phyloP scores from a whole-genome alignment of 140 eudicot species.

The Senecio squalidus region DNA sequence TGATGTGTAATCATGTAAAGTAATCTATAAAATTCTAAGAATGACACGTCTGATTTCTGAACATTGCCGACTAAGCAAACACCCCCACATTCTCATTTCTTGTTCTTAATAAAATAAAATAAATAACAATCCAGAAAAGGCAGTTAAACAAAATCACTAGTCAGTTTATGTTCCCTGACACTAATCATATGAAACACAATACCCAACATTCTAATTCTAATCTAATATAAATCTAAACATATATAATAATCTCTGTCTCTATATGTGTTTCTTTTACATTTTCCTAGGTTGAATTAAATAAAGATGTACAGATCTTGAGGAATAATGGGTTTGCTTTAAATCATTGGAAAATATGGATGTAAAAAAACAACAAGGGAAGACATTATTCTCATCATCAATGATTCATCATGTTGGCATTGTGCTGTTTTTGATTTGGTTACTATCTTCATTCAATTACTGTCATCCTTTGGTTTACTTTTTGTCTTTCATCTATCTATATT shows the following conservation, averaged over 20 bases:
- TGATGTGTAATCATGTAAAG: too few relatives aligned
- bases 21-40: neutral
- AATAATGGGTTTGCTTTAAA: slow-evolving; percentile 12
- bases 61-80: slow-evolving; percentile 23
- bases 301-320: too few relatives aligned
- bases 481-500: slow-evolving; percentile 62
- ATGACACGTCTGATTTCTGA: slow-evolving; percentile 19
- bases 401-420: slow-evolving; percentile 78
- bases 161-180: too few relatives aligned
- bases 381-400: too few relatives aligned
- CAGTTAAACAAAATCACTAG: too few relatives aligned
- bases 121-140: too few relatives aligned
- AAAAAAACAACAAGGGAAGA: too few relatives aligned
- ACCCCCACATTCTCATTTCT: too few relatives aligned
- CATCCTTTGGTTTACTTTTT: slow-evolving; percentile 62
- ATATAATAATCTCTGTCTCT: slow-evolving; percentile 13
- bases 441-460: slow-evolving; percentile 50
- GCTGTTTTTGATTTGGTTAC: slow-evolving; percentile 58
- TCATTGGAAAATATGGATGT: too few relatives aligned
- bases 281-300: neutral
- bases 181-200: too few relatives aligned
- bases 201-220: slow-evolving; percentile 13
- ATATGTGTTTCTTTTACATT: slow-evolving; percentile 12
- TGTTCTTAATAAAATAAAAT: too few relatives aligned
- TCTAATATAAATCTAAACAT: neutral